A percentile compares a stretch with the other conserved stretches of the same genome.
These are phyloP conservation scores for Whalleya microplaca DNA, from an alignment of 2,329 filamentous ascomycete genomes.

Conservation along the genomic window DNA sequence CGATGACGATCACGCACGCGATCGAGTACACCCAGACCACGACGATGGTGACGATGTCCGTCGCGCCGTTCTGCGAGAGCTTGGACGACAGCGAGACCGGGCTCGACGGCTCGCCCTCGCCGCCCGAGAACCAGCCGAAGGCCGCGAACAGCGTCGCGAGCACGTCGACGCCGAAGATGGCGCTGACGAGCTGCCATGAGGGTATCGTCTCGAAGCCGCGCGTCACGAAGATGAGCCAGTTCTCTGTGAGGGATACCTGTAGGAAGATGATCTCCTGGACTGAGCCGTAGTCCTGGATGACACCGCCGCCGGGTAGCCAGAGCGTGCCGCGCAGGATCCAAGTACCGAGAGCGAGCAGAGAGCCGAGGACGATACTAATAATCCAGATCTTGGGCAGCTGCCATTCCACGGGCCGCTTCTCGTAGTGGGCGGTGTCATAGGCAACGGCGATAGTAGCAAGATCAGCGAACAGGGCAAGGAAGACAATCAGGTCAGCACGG, in stretches of 20 bases:
- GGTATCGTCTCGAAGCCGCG: constrained; percentile 71
- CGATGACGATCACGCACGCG: constrained; percentile 55
- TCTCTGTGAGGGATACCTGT: constrained; percentile 72
- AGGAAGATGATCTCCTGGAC: constrained; percentile 77
- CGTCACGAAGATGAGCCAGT: constrained; percentile 79
- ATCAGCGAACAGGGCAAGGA: constrained; percentile 75
- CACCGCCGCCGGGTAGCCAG: constrained; percentile 68
- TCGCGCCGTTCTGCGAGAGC: constrained; percentile 51
- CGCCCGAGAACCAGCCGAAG: constrained; percentile 69
- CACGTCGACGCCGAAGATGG: constrained; percentile 69
- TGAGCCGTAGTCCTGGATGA: constrained; percentile 74
- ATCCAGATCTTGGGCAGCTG: constrained; percentile 77
- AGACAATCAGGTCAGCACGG: constrained; percentile 69
- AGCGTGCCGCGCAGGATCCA: constrained; percentile 70
- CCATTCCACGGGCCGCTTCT: constrained; percentile 72
- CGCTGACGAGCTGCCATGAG: constrained; percentile 69
- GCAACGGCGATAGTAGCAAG: constrained; percentile 73
- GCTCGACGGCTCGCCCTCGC: constrained; percentile 40
- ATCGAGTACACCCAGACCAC: constrained; percentile 57
- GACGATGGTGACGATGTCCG: constrained; percentile 59
- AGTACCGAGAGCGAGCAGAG: constrained; percentile 66
- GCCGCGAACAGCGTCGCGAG: constrained; percentile 71
- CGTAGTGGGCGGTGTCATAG: constrained; percentile 74
- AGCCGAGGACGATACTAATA: constrained; percentile 67
- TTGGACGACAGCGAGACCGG: constrained; percentile 37